Conservation (phyloP, 2,329 filamentous ascomycete genomes). For the Fusarium sp. region DNA sequence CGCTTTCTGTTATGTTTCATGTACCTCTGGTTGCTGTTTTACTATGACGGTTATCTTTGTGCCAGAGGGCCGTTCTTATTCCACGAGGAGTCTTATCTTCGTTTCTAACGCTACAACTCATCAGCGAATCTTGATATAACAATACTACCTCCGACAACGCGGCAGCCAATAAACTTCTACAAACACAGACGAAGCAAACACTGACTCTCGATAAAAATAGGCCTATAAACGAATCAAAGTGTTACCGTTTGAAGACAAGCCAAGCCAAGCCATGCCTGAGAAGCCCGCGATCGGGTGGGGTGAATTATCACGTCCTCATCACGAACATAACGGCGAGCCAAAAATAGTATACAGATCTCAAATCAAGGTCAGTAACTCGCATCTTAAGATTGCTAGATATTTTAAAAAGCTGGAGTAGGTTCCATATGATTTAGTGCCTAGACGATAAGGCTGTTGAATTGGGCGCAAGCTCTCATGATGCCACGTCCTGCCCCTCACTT, state of each 20-base stretch:
- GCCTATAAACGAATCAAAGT: neutral
- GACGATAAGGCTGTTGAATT: neutral
- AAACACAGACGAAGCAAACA: no score
- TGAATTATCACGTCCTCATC: neutral
- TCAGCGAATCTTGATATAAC: no score
- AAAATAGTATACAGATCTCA: neutral
- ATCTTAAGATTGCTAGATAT: neutral
- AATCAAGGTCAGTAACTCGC: no score
- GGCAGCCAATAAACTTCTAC: no score
- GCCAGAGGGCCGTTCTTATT: no score
- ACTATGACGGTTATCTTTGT: neutral
- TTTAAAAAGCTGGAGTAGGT: neutral
- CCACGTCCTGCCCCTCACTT: constrained; percentile 33
- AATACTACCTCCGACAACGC: no score
- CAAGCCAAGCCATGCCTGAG: neutral
- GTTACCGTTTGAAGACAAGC: neutral
- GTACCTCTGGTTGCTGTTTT: no score
- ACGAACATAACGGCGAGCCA: neutral
- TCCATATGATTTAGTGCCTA: neutral
- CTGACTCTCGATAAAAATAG: neutral
- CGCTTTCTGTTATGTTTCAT: neutral
- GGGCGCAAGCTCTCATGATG: constrained; percentile 5
- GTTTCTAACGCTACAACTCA: no score
- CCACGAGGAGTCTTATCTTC: no score
- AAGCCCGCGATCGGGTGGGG: neutral